These are phyloP conservation scores for Pyrus pyrifolia DNA, from an alignment of 306 rosid genomes.

Conservation along the genomic window DNA sequence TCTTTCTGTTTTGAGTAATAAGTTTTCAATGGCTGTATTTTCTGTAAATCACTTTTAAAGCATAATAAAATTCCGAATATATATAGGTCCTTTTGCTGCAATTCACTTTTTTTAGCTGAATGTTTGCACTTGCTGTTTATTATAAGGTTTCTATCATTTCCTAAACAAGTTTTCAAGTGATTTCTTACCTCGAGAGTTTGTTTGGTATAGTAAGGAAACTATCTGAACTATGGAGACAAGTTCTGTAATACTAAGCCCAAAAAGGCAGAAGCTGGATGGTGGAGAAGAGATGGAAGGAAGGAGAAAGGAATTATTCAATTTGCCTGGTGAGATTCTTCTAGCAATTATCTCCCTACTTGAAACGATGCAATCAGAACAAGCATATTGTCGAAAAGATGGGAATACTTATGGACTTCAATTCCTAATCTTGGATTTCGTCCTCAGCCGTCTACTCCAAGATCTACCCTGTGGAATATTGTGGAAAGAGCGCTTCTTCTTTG, in stretches of 20 bases:
- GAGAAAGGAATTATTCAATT: background rate
- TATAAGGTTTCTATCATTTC: too few relatives aligned
- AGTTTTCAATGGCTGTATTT: background rate
- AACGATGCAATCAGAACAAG: background rate
- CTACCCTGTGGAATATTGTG: background rate
- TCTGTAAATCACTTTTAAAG: background rate
- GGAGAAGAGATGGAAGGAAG: background rate
- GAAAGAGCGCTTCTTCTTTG: constrained; percentile 5
- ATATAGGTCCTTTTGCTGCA: too few relatives aligned
- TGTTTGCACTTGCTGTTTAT: too few relatives aligned
- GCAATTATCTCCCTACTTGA: background rate
- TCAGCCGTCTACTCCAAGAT: background rate
- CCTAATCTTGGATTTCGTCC: background rate
- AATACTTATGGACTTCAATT: background rate
- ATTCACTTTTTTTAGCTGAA: too few relatives aligned
- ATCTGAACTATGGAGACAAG: background rate
- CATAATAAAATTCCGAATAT: too few relatives aligned
- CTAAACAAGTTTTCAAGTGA: background rate
- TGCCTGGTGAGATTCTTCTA: background rate
- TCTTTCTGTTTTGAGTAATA: background rate
- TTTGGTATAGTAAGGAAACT: background rate
- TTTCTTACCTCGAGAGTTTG: background rate
- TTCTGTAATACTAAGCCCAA: background rate
- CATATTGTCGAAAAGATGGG: constrained; percentile 1
- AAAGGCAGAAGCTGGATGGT: background rate